Conservation (phyloP, 169 alveolate species). For the Plasmodium falciparum region DNA sequence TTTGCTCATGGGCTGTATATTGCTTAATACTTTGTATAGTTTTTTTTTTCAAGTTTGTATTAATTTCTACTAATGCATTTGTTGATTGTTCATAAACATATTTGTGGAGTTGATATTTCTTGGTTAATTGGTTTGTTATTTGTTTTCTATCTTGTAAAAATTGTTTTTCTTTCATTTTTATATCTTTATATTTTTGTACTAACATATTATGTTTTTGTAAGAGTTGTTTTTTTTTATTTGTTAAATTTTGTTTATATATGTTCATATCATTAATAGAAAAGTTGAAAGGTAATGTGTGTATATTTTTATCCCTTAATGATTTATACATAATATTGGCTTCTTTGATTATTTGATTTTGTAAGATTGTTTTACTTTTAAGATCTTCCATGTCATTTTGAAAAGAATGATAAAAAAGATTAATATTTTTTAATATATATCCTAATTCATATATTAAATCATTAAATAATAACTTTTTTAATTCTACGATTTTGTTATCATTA, state of each 20-base stretch:
- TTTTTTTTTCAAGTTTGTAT: conserved; percentile 26
- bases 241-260: conserved; percentile 26
- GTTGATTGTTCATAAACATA: conserved; percentile 29
- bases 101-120: conserved; percentile 56
- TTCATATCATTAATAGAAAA: conserved; percentile 74
- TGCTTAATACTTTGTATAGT: conserved; percentile 45
- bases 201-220: conserved; percentile 41
- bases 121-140: conserved; percentile 13
- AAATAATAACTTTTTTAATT: conserved; percentile 33
- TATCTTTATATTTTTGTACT: conserved; percentile 17
- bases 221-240: conserved; percentile 28
- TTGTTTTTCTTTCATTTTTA: conserved; percentile 27
- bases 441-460: conserved; percentile 20
- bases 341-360: conserved; percentile 17
- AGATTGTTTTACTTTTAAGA: neutral
- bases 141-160: conserved; percentile 48
- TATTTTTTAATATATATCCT: conserved; percentile 24
- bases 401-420: neutral
- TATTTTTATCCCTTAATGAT: conserved; percentile 45
- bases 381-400: conserved; percentile 7
- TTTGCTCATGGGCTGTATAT: conserved; percentile 1
- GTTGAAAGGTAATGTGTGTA: conserved; percentile 54
- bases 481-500: conserved; percentile 6
- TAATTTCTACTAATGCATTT: conserved; percentile 27
- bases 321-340: conserved; percentile 42